Base-by-base conservation (phyloP, 805 yeast species). In the Candida parachauliodes region DNA sequence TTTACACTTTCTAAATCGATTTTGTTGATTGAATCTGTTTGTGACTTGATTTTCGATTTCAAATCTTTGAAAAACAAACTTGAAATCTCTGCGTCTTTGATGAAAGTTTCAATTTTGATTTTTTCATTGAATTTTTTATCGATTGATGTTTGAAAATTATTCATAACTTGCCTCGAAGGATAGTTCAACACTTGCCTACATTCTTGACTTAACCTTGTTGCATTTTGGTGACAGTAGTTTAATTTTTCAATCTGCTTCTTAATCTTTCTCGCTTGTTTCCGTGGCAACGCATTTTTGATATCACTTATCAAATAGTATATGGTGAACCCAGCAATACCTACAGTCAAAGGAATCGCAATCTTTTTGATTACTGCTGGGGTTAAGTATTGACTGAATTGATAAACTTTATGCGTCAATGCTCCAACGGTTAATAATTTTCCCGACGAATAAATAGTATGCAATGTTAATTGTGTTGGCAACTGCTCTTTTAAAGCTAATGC, bases 231-330 rank as follows among this genome's bases (percentile, higher is more conserved):
- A 9, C 85, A 79, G 51, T 88, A 93, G 43, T 89, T 96, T 48
- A 79, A 60, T 11, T 74, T 76, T 28, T 69, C 68, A 23, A 93
- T 66, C 50, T 82, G 83, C 5, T 54, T 54, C 45, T 74, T 76
- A 47, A 91, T 75, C 58, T 84, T 87, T 33, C 72, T 68, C 0
- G 93, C 88, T 41, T 88, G 73, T 41, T 88, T 88, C 47, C 88
- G 70, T 14, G 96, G 94, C 49, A 87, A 78, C 0, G 97, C 95
- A 49, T 83, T 77, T 2, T 97, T 97, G 10, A 94, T 77, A 57
- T 93, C 98, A 42, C 72, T 68, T 14, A 88, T 64, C 40, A 88
- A 55, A 50, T 85, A 88, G 28, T 78, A 76, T 0, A 75, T 62
- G 0, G 83, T 70, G 10, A 77, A 65, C 1, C 77, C 72, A 4